These are phyloP conservation scores for Xylaria grammica DNA, from an alignment of 495 filamentous ascomycete genomes.

Conservation along the genomic window DNA sequence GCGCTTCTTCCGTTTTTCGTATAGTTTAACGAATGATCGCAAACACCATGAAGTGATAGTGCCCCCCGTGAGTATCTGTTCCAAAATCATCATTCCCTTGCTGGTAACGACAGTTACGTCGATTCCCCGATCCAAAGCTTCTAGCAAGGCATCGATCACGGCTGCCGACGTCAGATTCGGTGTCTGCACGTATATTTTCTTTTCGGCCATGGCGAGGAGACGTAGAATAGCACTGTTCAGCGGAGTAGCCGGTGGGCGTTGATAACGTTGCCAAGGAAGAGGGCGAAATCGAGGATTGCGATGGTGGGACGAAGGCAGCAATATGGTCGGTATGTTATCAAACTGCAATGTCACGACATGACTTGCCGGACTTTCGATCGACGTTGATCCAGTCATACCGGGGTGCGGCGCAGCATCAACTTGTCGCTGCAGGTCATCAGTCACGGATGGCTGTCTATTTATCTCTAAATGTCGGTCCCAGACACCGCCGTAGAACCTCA, in stretches of 20 bases:
- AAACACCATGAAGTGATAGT: slow-evolving; percentile 67
- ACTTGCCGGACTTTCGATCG: slow-evolving; percentile 23
- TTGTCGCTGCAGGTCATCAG: not conserved
- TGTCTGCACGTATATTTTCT: slow-evolving; percentile 67
- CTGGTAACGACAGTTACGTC: slow-evolving; percentile 67
- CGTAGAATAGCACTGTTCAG: slow-evolving; percentile 67
- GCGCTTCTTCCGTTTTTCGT: slow-evolving; percentile 37
- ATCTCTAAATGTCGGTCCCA: slow-evolving; percentile 51
- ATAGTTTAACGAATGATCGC: slow-evolving; percentile 54
- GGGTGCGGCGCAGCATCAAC: slow-evolving; percentile 10
- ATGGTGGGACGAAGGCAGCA: slow-evolving; percentile 74
- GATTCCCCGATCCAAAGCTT: slow-evolving; percentile 62
- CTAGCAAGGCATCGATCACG: slow-evolving; percentile 59
- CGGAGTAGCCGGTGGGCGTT: slow-evolving; percentile 64
- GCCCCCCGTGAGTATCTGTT: slow-evolving; percentile 73
- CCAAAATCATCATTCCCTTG: slow-evolving; percentile 70
- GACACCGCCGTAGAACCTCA: slow-evolving; percentile 63
- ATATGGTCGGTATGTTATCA: slow-evolving; percentile 48
- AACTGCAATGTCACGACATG: slow-evolving; percentile 14
- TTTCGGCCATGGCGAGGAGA: slow-evolving; percentile 56
- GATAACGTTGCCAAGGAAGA: slow-evolving; percentile 49
- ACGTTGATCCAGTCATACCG: slow-evolving; percentile 20
- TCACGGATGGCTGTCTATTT: slow-evolving; percentile 19
- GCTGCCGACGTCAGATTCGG: slow-evolving; percentile 71
- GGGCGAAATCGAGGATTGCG: slow-evolving; percentile 59